Conservation (phyloP, 2,329 filamentous ascomycete species). For the Metarhizium album region DNA sequence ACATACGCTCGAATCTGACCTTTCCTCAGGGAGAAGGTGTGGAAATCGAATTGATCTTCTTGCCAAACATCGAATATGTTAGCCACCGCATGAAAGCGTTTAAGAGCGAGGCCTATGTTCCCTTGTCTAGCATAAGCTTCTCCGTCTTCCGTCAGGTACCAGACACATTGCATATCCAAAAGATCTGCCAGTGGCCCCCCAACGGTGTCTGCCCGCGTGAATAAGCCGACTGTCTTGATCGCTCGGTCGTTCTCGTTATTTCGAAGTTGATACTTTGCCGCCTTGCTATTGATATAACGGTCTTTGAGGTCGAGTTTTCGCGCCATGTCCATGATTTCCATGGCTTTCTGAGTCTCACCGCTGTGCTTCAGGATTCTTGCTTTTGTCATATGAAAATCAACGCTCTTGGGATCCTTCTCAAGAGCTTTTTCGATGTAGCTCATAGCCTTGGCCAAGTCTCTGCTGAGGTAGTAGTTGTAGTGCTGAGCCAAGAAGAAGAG, state of each 20-base stretch:
- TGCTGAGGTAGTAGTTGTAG: slow-evolving; percentile 85
- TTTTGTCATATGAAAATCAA: slow-evolving; percentile 92
- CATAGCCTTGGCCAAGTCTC: slow-evolving; percentile 70
- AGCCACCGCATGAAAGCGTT: slow-evolving; percentile 79
- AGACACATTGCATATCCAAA: slow-evolving; percentile 96
- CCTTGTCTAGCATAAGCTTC: slow-evolving; percentile 76
- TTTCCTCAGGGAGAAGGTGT: slow-evolving; percentile 93
- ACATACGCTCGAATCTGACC: slow-evolving; percentile 91
- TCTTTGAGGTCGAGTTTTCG: slow-evolving; percentile 80
- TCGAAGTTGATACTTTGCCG: slow-evolving; percentile 89
- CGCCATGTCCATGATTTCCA: slow-evolving; percentile 80
- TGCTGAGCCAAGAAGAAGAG: slow-evolving; percentile 94
- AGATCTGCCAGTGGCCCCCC: slow-evolving; percentile 85
- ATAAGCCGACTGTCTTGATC: slow-evolving; percentile 80
- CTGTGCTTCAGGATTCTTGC: slow-evolving; percentile 89
- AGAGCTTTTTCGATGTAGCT: slow-evolving; percentile 78
- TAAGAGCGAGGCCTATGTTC: slow-evolving; percentile 76
- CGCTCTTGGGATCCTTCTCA: slow-evolving; percentile 64
- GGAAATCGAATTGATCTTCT: slow-evolving; percentile 98
- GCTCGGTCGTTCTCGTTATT: slow-evolving; percentile 85
- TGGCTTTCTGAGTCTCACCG: slow-evolving; percentile 68
- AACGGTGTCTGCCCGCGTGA: slow-evolving; percentile 82
- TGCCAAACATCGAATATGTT: slow-evolving; percentile 97
- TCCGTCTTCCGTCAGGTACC: slow-evolving; percentile 92
- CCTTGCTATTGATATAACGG: slow-evolving; percentile 96